These are phyloP conservation scores for Gautieria morchelliformis DNA, from an alignment of 768 basidiomycete species.

Conservation along the genomic window DNA sequence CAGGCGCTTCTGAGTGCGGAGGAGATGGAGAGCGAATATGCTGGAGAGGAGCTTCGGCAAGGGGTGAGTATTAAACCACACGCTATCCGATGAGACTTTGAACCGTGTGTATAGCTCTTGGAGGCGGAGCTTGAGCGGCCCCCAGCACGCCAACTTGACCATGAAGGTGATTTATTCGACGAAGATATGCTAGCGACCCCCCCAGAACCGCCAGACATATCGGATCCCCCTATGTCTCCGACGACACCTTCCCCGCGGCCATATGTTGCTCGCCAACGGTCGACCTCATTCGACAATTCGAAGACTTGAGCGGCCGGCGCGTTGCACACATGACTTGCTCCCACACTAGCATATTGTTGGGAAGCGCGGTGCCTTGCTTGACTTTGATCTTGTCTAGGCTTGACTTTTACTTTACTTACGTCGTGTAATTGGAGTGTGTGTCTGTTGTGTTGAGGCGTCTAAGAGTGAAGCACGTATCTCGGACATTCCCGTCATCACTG, in stretches of 20 bases:
- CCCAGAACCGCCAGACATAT: not conserved
- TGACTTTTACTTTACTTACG: not conserved
- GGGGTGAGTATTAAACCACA: constrained; percentile 24
- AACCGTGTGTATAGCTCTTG: constrained; percentile 42
- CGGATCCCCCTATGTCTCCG: constrained; percentile 2
- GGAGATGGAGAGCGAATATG: constrained; percentile 85
- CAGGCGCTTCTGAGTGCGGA: constrained; percentile 68
- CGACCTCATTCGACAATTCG: constrained; percentile 14
- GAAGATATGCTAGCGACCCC: not conserved
- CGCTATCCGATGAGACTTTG: not conserved
- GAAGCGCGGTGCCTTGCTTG: not conserved
- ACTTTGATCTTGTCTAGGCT: not conserved
- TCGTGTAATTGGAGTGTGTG: not conserved
- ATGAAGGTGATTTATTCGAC: constrained; percentile 38
- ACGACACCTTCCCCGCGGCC: constrained; percentile 34
- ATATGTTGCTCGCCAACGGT: constrained; percentile 49
- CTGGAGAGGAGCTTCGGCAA: constrained; percentile 73
- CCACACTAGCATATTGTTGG: not conserved
- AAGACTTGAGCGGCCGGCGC: not conserved
- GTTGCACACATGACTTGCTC: not conserved
- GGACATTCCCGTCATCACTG: not conserved
- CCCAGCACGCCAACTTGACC: constrained; percentile 53
- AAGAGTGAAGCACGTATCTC: not conserved
- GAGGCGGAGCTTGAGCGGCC: constrained; percentile 83
- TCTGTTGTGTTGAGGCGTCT: too few species aligned